These are phyloP conservation scores for Gossypium davidsonii DNA, from an alignment of 441 rosid species.

Conservation along the genomic window DNA sequence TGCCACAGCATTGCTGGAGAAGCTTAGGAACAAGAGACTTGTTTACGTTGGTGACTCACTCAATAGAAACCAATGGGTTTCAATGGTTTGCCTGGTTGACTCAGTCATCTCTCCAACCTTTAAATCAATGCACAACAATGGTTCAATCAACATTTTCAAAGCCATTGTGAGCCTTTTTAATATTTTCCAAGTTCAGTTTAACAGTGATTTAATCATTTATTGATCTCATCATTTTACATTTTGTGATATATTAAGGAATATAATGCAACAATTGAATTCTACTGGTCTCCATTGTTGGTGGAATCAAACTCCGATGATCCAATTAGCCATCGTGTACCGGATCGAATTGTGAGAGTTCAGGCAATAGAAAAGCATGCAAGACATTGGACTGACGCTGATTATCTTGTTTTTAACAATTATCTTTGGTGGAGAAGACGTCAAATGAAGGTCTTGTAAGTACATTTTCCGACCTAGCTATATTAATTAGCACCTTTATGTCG, in stretches of 20 bases:
- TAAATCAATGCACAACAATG: constrained; percentile 47
- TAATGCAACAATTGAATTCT: constrained; percentile 55
- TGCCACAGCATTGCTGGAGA: constrained; percentile 56
- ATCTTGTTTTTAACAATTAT: constrained; percentile 52
- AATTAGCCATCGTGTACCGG: constrained; percentile 40
- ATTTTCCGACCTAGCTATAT: neutral
- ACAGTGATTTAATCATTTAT: neutral
- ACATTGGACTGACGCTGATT: constrained; percentile 54
- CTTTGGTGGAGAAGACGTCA: constrained; percentile 57
- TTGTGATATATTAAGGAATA: constrained; percentile 31
- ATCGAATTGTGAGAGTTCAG: constrained; percentile 46
- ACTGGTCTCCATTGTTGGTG: constrained; percentile 60
- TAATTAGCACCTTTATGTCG: neutral
- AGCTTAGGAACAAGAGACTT: constrained; percentile 54
- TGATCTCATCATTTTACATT: neutral
- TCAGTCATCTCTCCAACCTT: constrained; percentile 32
- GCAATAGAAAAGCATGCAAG: constrained; percentile 55
- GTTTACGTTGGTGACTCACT: constrained; percentile 58
- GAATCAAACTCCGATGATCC: constrained; percentile 68
- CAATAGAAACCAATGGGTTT: constrained; percentile 59
- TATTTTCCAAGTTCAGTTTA: neutral
- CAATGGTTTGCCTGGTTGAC: constrained; percentile 50
- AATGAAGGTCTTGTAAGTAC: constrained; percentile 53
- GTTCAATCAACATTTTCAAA: constrained; percentile 50
- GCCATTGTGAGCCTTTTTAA: constrained; percentile 31